Evolutionary conservation across 495 filamentous ascomycete genomes (phyloP).

Genomic region (Penicillium argentinense): DNA sequence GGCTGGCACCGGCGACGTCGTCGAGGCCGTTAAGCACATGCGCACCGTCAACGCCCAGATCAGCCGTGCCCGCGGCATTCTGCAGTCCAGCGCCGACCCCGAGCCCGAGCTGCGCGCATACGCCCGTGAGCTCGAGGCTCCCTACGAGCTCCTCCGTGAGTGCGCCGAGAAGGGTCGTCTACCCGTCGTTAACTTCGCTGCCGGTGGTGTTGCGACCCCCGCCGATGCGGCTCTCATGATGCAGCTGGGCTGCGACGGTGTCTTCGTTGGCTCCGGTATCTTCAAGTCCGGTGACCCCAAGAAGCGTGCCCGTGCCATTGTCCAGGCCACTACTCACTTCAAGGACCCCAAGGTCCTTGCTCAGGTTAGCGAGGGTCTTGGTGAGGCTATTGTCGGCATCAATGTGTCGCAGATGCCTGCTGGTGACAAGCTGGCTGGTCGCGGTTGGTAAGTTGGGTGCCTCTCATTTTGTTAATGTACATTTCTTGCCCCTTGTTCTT

Average conservation of each 20-base stretch:
- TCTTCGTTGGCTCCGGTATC: constrained; percentile 95
- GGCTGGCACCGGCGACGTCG: constrained; percentile 96
- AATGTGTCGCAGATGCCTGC: constrained; percentile 74
- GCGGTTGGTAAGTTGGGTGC: constrained; percentile 70
- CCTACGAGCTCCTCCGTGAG: constrained; percentile 77
- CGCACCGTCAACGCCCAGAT: constrained; percentile 86
- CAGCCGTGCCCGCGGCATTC: constrained; percentile 63
- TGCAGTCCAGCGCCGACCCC: constrained; percentile 56
- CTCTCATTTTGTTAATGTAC: neutral
- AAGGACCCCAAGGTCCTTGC: constrained; percentile 84
- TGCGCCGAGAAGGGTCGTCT: constrained; percentile 83
- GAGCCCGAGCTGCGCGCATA: constrained; percentile 74
- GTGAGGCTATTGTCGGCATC: constrained; percentile 95
- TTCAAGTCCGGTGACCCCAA: constrained; percentile 92
- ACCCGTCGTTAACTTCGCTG: constrained; percentile 97
- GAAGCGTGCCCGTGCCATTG: constrained; percentile 88
- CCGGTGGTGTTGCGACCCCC: constrained; percentile 94
- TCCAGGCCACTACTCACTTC: constrained; percentile 89
- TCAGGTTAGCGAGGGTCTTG: constrained; percentile 80
- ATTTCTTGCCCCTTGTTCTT: constrained; percentile 9
- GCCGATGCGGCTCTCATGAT: constrained; percentile 99
- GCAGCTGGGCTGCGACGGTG: constrained; percentile 96
- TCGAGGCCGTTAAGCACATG: constrained; percentile 96
- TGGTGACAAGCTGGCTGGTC: constrained; percentile 75
- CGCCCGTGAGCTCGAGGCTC: constrained; percentile 78